phyloP scores from a whole-genome alignment of 805 yeast species.

The Babjeviella inositovora region DNA sequence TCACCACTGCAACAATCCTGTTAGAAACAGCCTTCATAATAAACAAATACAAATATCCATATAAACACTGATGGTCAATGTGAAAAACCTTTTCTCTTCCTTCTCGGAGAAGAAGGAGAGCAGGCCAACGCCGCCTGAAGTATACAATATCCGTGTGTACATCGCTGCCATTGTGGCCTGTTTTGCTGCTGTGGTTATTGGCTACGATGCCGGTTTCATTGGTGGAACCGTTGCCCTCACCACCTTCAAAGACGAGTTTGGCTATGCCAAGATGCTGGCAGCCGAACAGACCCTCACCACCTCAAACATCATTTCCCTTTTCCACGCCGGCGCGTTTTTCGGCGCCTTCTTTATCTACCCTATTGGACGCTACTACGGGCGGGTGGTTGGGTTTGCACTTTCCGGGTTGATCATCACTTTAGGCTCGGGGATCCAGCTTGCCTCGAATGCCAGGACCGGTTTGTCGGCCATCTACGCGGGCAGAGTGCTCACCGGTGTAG shows the following conservation, averaged over 20 bases:
- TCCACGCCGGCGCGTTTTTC: constrained; percentile 36
- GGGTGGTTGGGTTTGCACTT: constrained; percentile 18
- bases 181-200: constrained; percentile 31
- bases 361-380: constrained; percentile 19
- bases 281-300: constrained; percentile 9
- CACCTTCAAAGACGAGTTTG: constrained; percentile 27
- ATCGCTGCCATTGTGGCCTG: constrained; percentile 25
- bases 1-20: too few relatives aligned
- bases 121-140: constrained; percentile 18
- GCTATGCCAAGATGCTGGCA: constrained; percentile 13
- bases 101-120: too few relatives aligned
- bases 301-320: constrained; percentile 27
- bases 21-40: too few relatives aligned
- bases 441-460: constrained; percentile 13
- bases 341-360: constrained; percentile 27
- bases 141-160: constrained; percentile 26
- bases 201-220: constrained; percentile 39
- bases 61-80: too few relatives aligned
- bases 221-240: constrained; percentile 33
- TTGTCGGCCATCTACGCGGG: constrained; percentile 35
- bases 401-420: constrained; percentile 22
- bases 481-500: constrained; percentile 32
- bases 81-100: too few relatives aligned
- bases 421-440: constrained; percentile 24
- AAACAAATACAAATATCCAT: too few relatives aligned